A percentile compares a stretch with the other conserved stretches of the same genome.
These are phyloP conservation scores for Nannochloropsis salina DNA, from an alignment of 108 stramenopile species.

Conservation along the genomic window DNA sequence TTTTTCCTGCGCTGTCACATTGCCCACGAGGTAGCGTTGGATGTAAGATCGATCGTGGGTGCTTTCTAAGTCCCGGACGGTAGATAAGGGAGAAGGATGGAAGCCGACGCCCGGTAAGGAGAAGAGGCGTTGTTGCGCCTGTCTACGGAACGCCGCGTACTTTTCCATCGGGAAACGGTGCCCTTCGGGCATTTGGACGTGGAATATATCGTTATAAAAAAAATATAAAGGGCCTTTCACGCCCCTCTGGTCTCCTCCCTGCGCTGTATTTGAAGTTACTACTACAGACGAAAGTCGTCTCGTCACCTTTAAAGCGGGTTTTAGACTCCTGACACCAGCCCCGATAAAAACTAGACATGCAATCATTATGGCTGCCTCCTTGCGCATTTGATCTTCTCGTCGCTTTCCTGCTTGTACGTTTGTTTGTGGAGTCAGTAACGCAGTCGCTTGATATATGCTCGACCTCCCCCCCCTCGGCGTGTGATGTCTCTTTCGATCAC, in stretches of 20 bases:
- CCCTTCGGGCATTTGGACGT: constrained; percentile 69
- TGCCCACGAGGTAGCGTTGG: constrained; percentile 64
- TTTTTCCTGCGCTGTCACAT: constrained; percentile 68
- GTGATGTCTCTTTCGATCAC: no score
- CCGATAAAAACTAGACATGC: neutral
- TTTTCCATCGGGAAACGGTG: constrained; percentile 92
- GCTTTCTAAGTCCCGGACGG: constrained; percentile 64
- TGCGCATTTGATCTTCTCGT: neutral
- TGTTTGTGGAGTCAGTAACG: no score
- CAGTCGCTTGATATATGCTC: no score
- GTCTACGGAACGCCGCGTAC: constrained; percentile 65
- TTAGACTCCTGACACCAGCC: neutral
- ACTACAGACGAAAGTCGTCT: no score
- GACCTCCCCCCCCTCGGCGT: no score
- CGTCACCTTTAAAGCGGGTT: no score
- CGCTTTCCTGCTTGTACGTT: neutral
- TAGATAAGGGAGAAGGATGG: constrained; percentile 69
- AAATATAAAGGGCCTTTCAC: constrained; percentile 18
- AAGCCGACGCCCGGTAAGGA: constrained; percentile 54
- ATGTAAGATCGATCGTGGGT: constrained; percentile 72
- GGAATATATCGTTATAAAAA: constrained; percentile 84
- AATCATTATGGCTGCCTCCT: neutral
- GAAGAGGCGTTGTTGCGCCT: neutral
- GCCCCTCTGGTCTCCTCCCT: no score
- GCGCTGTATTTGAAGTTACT: no score